Base-by-base conservation (phyloP, 2,329 filamentous ascomycete genomes). In the Trichoderma sp. region DNA sequence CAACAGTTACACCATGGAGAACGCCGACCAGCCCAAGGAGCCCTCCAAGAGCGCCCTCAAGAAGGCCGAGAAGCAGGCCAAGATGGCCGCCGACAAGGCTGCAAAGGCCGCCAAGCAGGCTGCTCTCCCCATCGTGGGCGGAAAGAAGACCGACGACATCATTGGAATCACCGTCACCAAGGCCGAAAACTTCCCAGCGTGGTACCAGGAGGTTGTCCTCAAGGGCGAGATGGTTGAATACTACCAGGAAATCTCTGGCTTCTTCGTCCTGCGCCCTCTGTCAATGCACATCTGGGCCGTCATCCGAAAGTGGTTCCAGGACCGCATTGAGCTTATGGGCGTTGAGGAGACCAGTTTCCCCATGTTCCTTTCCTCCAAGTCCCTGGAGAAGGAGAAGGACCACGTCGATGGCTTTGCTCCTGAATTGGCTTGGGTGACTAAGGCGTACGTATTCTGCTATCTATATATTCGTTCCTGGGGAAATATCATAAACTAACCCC, bases 321-420 rank as follows among this genome's bases (percentile, higher is more conserved):
- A 84, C 73, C 87, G 89, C 73, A 99, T 98, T 78, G 94, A 97
- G 85, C 89, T 86, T 59, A 87, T 98, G 84, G 94, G 93, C 67
- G 94, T 98, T 67, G 92, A 95, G 80, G 96, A 99, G 84, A 92
- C 92, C 78, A 97, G 93, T 79, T 99, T 99, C 80, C 95, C 95
- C 69, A 90, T 99, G 79, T 99, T 97, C 82, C 88, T 99, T 72
- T 97, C 93, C 19, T 85, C 92, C 76, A 96, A 96, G 81, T 96
- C 96, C 48, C 83, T 99, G 71, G 86, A 88, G 77, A 87, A 87
- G 78, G 94, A 97, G 81, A 97, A 97, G 86, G 92, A 95, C 75
- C 95, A 99, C 79, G 92, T 99, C 70, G 94, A 99, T 80, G 95
- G 95, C n/a, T 99, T 99, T 79, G 95, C 95, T 63, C 94, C 95